Evolutionary conservation across 805 yeast genomes (phyloP).

Genomic region (Diddensiella transvaalensis): DNA sequence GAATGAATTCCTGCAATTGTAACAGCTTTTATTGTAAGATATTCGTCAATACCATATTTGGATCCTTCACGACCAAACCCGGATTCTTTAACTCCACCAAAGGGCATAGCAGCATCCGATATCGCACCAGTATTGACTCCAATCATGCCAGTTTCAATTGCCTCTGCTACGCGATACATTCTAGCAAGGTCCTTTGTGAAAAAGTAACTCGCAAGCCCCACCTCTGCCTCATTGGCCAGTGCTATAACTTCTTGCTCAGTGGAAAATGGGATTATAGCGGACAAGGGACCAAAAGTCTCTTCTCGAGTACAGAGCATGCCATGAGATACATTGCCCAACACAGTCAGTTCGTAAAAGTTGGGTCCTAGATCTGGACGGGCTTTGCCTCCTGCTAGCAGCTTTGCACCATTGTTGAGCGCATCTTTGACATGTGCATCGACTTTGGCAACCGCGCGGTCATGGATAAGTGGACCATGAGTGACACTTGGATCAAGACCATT

Average conservation of each 20-base stretch:
- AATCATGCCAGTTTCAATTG: conserved; percentile 72
- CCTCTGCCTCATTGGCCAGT: conserved; percentile 61
- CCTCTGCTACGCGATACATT: conserved; percentile 60
- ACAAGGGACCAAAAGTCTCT: conserved; percentile 81
- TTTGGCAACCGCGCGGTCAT: conserved; percentile 56
- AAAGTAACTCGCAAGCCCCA: conserved; percentile 77
- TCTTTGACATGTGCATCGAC: conserved; percentile 61
- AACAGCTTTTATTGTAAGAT: conserved; percentile 82
- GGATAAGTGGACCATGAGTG: conserved; percentile 77
- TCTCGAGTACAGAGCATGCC: conserved; percentile 58
- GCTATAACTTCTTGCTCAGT: conserved; percentile 61
- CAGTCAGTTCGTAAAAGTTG: conserved; percentile 64
- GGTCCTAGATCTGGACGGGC: conserved; percentile 53
- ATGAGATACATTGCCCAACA: conserved; percentile 55
- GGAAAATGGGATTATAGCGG: conserved; percentile 61
- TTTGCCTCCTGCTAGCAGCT: conserved; percentile 58
- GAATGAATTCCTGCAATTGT: conserved; percentile 20
- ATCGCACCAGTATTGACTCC: conserved; percentile 75
- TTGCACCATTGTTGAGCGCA: conserved; percentile 65
- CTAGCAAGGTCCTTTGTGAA: conserved; percentile 53
- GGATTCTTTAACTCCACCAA: conserved; percentile 87
- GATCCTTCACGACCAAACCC: conserved; percentile 92
- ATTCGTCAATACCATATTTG: conserved; percentile 76
- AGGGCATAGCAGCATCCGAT: conserved; percentile 50
- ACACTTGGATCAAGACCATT: conserved; percentile 54